Percentiles rank a stretch among this genome's conserved stretches.
These are phyloP conservation scores for Spathaspora sp. DNA, from an alignment of 1,139 yeast species.

Conservation along the genomic window DNA sequence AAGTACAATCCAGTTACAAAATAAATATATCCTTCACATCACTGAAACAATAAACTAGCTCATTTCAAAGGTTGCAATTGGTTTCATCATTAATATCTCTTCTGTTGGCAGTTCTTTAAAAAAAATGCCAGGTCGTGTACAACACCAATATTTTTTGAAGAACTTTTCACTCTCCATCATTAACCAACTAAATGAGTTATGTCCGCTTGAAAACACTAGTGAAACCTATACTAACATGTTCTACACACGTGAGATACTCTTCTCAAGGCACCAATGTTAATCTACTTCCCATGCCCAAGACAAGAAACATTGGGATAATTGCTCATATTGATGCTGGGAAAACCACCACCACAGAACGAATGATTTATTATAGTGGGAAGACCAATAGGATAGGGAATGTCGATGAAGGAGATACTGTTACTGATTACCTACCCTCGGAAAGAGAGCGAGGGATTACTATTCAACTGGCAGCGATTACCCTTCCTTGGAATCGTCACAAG, in stretches of 20 bases:
- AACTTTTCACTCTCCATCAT: not conserved
- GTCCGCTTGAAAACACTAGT: not conserved
- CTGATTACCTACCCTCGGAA: conserved; percentile 89
- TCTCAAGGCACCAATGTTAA: conserved; percentile 6
- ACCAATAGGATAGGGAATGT: conserved; percentile 86
- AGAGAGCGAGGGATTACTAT: conserved; percentile 93
- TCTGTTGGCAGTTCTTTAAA: too few species aligned
- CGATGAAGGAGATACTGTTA: conserved; percentile 95
- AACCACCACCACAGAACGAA: conserved; percentile 86
- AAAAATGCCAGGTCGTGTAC: not conserved
- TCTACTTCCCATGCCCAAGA: conserved; percentile 17
- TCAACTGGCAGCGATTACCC: conserved; percentile 92
- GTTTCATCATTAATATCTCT: too few species aligned
- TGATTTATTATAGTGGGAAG: conserved; percentile 85
- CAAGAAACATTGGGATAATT: conserved; percentile 76
- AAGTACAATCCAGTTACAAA: too few species aligned
- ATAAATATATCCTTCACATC: too few species aligned
- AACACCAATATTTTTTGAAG: not conserved
- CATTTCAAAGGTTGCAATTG: too few species aligned
- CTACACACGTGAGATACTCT: not conserved
- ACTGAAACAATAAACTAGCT: too few species aligned
- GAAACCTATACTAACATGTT: not conserved
- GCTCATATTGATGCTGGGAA: conserved; percentile 93
- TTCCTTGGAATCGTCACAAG: conserved; percentile 77
- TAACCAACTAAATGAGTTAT: not conserved